Evolutionary conservation across 2,329 filamentous ascomycete genomes (phyloP), one percentile per base, ranked within the genome.

Genomic region (Phyllosticta citribraziliensis): DNA sequence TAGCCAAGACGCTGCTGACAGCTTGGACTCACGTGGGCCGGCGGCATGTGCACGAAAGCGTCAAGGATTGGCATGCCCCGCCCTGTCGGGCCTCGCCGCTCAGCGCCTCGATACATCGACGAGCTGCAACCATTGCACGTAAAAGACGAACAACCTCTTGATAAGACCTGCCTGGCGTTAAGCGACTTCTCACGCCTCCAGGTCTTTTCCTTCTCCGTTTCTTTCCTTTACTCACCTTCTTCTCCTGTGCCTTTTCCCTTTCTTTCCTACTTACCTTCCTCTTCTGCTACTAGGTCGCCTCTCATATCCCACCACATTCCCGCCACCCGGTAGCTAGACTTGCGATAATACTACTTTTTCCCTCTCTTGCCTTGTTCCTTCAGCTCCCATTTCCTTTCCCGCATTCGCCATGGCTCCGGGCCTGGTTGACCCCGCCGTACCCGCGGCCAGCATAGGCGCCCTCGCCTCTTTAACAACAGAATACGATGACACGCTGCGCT

Each of bases 401-500:
- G 19, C 22, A 25, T n/a, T 52, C 58, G 52, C n/a, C 58, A 87
- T 87, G 84, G 82, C 83, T 59, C 83, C 84, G 47, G 82, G 82
- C 55, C 74, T 83, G 57, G 71, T 83, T 57, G 76, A 77, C 17
- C 76, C 79, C 19, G 79, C 79, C 14, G 79, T 79, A 50, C 72
- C 77, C 2, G 67, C 71, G 22, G 72, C 78, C 40, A 76, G 77
- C 62, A 72, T 74, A 56, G 70, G 72, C 50, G 76, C 79, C 52
- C 76, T 89, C 47, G 75, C 80, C 52, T 76, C 84, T 19, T 75
- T 97, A 57, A 94, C 89, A 1, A 85, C 87, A 58, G 75, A 81
- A 55, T 97, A 90, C 74, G 88, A 96, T 69, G 91, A 97, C 73
- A 93, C 89, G 1, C 80, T 97, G 63, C 83, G 88, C 19, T 97